phyloP scores from a whole-genome alignment of 768 basidiomycete genomes.

The Collybia sp. region DNA sequence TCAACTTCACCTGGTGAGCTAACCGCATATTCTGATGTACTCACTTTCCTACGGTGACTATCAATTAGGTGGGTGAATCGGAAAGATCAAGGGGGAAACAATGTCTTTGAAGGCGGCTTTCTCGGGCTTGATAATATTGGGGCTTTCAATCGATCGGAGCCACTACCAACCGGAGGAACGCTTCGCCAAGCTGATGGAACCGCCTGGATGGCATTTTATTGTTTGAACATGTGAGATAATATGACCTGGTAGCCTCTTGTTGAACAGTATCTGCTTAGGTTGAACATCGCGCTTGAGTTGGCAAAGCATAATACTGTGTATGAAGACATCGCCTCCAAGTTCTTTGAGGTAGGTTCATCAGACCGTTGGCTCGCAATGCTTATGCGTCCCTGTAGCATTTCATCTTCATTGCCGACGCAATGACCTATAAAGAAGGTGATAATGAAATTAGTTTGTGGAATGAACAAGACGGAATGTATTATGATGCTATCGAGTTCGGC shows the following conservation, averaged over 20 bases:
- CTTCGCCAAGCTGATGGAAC: slow-evolving; percentile 98
- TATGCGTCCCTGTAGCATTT: slow-evolving; percentile 61
- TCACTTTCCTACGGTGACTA: not conserved
- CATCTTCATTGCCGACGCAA: slow-evolving; percentile 97
- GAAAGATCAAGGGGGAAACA: slow-evolving; percentile 91
- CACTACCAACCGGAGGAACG: slow-evolving; percentile 88
- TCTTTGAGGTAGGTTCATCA: slow-evolving; percentile 63
- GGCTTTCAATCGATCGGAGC: slow-evolving; percentile 96
- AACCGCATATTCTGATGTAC: not conserved
- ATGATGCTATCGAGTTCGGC: slow-evolving; percentile 92
- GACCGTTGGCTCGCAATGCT: not conserved
- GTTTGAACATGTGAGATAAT: slow-evolving; percentile 78
- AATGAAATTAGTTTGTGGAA: slow-evolving; percentile 87
- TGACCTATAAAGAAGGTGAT: slow-evolving; percentile 87
- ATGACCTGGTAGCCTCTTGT: not conserved
- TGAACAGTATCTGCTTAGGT: slow-evolving; percentile 39
- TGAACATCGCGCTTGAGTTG: slow-evolving; percentile 95
- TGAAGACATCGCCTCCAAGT: slow-evolving; percentile 99
- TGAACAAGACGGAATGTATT: slow-evolving; percentile 97
- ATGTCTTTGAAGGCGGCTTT: slow-evolving; percentile 98
- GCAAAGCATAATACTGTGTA: slow-evolving; percentile 98
- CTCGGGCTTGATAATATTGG: slow-evolving; percentile 98
- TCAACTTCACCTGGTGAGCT: slow-evolving; percentile 93
- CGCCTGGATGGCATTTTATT: slow-evolving; percentile 99
- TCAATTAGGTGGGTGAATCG: slow-evolving; percentile 90